Evolutionary conservation across 1,139 yeast species (phyloP).

Genomic region (Taphrina communis): DNA sequence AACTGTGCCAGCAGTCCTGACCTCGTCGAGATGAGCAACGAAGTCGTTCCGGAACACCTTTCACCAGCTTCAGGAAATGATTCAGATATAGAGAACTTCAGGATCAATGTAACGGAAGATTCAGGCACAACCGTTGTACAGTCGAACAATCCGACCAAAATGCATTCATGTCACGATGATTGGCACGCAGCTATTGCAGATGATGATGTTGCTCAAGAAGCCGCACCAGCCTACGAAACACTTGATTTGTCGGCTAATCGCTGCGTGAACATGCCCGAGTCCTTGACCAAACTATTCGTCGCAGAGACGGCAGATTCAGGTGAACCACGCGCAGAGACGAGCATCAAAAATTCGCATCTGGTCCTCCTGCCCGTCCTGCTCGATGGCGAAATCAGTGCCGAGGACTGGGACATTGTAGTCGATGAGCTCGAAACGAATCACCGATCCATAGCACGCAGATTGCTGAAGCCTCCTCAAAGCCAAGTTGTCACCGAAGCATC

Average conservation of each 20-base stretch:
- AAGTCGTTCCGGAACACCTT: no score
- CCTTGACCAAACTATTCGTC: not conserved
- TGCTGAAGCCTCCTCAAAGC: not conserved
- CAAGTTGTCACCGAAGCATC: not conserved
- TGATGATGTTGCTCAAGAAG: not conserved
- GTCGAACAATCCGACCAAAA: no score
- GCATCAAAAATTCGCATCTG: not conserved
- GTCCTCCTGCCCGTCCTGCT: not conserved
- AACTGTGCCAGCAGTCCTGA: no score
- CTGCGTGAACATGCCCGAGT: not conserved
- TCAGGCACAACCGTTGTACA: no score
- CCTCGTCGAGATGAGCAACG: no score
- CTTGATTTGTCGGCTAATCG: not conserved
- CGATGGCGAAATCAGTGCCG: not conserved
- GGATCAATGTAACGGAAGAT: no score
- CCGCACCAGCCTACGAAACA: not conserved
- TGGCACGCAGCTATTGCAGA: not conserved
- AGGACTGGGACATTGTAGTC: conserved; percentile 10
- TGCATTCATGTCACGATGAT: no score
- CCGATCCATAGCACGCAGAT: conserved; percentile 5
- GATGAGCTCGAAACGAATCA: conserved; percentile 16
- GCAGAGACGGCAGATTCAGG: not conserved
- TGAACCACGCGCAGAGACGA: not conserved
- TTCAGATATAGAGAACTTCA: no score
- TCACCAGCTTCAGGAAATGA: no score